Conservation (phyloP, 345 rosid species). For the Populus pruinosa region DNA sequence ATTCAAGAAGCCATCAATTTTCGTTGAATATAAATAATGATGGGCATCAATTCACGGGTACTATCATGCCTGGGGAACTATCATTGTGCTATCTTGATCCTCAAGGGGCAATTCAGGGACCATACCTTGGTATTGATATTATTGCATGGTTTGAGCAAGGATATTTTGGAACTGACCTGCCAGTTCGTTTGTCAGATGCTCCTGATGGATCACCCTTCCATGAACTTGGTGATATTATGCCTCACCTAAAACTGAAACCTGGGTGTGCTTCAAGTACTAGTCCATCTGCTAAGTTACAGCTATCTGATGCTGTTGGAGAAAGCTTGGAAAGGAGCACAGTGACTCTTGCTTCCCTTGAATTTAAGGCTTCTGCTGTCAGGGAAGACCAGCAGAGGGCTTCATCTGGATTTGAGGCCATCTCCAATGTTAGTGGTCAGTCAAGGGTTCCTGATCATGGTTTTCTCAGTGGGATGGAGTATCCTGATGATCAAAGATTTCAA, state of each 20-base stretch:
- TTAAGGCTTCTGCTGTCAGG: slow-evolving; percentile 11
- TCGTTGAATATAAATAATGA: neutral
- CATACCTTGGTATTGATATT: slow-evolving; percentile 28
- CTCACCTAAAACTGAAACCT: slow-evolving; percentile 15
- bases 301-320: slow-evolving; percentile 22
- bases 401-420: slow-evolving; percentile 19
- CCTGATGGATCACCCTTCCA: slow-evolving; percentile 18
- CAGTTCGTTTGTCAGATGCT: slow-evolving; percentile 25
- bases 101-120: slow-evolving; percentile 21
- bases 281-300: slow-evolving; percentile 1
- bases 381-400: slow-evolving; percentile 16
- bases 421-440: slow-evolving; percentile 15
- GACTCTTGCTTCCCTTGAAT: slow-evolving; percentile 13
- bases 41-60: neutral
- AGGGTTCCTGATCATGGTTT: slow-evolving; percentile 12
- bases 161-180: slow-evolving; percentile 30
- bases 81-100: slow-evolving; percentile 23
- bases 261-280: slow-evolving; percentile 1
- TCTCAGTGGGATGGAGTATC: slow-evolving; percentile 11
- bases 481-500: slow-evolving; percentile 28
- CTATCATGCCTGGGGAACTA: slow-evolving; percentile 13
- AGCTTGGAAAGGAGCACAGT: slow-evolving; percentile 12
- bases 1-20: neutral
- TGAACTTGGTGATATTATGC: slow-evolving; percentile 27
- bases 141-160: slow-evolving; percentile 28